Percentiles rank a stretch among this genome's conserved stretches.
phyloP scores from a whole-genome alignment of 441 rosid species.

The Adansonia gregorii region DNA sequence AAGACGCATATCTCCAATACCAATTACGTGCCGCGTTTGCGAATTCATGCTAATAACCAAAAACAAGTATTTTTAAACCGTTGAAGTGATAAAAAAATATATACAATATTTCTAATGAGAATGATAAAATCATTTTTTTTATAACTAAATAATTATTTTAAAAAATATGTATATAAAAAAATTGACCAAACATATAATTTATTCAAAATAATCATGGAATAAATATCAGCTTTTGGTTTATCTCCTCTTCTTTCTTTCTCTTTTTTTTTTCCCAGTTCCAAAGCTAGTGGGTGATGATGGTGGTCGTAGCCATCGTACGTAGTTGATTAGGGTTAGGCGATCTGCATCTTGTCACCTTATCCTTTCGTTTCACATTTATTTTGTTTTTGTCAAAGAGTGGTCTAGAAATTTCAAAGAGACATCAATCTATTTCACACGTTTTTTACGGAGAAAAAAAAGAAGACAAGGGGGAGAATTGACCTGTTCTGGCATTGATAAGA shows the following conservation, averaged over 20 bases:
- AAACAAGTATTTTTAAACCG: too few species aligned
- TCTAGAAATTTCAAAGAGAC: not conserved
- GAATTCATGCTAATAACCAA: too few species aligned
- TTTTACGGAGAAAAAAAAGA: not conserved
- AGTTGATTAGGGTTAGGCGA: not conserved
- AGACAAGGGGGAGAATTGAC: not conserved
- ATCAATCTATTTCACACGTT: not conserved
- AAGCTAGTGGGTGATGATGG: slow-evolving; percentile 18
- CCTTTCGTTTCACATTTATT: not conserved
- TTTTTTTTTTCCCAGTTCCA: not conserved
- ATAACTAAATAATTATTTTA: too few species aligned
- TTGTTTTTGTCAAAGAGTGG: not conserved
- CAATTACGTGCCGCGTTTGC: too few species aligned
- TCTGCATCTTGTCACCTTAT: not conserved
- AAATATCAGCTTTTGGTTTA: not conserved
- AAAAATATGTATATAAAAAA: too few species aligned
- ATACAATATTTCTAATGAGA: too few species aligned
- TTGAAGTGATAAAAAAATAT: too few species aligned
- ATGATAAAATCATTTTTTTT: too few species aligned
- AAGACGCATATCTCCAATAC: too few species aligned
- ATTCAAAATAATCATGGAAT: not conserved
- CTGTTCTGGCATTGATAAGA: not conserved
- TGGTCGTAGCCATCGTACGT: not conserved
- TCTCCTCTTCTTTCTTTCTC: not conserved
- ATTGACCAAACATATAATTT: too few species aligned